Percentiles rank a stretch among this genome's conserved stretches.
These are phyloP conservation scores for Rhodotorula graminis DNA, from an alignment of 768 basidiomycete species.

Conservation along the genomic window DNA sequence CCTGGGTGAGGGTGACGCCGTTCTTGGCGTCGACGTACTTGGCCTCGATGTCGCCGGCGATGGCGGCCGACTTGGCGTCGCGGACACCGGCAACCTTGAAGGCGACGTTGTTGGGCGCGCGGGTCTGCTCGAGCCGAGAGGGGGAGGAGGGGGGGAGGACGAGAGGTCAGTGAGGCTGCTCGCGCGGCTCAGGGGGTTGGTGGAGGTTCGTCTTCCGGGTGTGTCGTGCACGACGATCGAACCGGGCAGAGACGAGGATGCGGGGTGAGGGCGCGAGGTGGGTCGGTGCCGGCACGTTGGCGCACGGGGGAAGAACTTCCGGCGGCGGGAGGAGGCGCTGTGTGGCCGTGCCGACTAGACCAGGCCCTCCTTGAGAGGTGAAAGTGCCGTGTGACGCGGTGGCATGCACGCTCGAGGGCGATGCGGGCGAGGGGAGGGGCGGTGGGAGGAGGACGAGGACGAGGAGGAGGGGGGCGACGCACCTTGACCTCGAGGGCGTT, in stretches of 20 bases:
- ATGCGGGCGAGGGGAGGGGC: neutral
- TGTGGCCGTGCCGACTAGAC: no score
- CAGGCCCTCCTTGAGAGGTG: no score
- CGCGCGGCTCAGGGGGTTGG: no score
- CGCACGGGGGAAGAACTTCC: neutral
- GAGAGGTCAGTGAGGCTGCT: neutral
- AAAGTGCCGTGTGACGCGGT: no score
- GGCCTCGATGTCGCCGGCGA: constrained; percentile 87
- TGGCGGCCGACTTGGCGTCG: constrained; percentile 66
- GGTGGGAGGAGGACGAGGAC: neutral
- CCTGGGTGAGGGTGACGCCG: constrained; percentile 87
- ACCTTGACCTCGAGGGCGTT: constrained; percentile 51
- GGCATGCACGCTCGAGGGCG: no score
- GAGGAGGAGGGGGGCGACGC: neutral
- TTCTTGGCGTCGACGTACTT: constrained; percentile 87
- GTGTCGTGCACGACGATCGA: constrained; percentile 45
- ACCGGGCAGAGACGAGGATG: neutral
- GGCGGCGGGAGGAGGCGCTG: no score
- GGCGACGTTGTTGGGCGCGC: constrained; percentile 65
- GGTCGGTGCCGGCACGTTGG: neutral
- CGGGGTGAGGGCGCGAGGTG: neutral
- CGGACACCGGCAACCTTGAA: constrained; percentile 88
- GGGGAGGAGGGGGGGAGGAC: no score
- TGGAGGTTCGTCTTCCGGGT: neutral
- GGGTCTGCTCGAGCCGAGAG: constrained; percentile 36